Evolutionary conservation across 441 rosid genomes (phyloP).

Genomic region (Syzygium malaccense): DNA sequence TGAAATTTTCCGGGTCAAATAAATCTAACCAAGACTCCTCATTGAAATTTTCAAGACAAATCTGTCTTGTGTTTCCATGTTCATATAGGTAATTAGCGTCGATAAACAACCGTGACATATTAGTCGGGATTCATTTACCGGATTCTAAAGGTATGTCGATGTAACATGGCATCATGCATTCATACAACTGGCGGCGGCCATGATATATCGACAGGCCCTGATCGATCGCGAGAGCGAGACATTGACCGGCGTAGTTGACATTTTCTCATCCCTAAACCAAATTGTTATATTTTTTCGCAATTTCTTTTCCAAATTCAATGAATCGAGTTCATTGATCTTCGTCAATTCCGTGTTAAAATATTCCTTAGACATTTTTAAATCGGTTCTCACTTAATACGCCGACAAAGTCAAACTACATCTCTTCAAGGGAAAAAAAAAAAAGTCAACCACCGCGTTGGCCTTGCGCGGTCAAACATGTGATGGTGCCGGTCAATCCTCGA

Average conservation of each 20-base stretch:
- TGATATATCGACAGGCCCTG: accelerated
- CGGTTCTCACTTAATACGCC: background rate
- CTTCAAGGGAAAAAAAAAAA: background rate
- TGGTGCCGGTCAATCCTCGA: background rate
- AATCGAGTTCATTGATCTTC: background rate
- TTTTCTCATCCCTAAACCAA: background rate
- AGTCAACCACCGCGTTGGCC: background rate
- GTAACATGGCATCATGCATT: accelerated
- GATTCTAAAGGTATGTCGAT: background rate
- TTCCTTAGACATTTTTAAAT: background rate
- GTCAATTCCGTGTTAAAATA: background rate
- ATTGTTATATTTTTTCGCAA: background rate
- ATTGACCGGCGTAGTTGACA: background rate
- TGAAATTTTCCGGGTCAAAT: background rate
- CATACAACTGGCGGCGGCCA: accelerated
- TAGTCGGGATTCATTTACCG: too few species aligned
- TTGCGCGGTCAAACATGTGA: background rate
- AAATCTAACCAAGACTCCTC: background rate
- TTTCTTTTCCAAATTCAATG: background rate
- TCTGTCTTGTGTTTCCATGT: background rate
- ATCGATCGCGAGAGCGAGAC: background rate
- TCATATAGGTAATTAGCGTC: background rate
- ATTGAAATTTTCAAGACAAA: background rate
- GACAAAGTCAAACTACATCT: background rate
- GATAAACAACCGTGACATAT: too few species aligned